Evolutionary conservation across 495 filamentous ascomycete species (phyloP).

Genomic region (Friedmanniomyces simplex): DNA sequence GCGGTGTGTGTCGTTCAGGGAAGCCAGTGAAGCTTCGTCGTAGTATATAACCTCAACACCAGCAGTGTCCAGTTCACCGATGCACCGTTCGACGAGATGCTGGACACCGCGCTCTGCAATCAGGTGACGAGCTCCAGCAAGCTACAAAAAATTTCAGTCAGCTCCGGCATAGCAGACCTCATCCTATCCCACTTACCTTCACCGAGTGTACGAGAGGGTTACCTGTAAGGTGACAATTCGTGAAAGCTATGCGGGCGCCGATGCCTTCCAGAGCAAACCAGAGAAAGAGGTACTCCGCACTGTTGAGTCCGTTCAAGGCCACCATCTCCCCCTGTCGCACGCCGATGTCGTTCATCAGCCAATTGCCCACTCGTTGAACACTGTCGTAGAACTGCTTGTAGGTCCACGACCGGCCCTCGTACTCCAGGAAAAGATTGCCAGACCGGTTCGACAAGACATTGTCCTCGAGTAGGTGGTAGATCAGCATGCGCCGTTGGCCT

Average conservation of each 20-base stretch:
- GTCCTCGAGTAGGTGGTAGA: constrained; percentile 71
- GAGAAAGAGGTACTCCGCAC: constrained; percentile 70
- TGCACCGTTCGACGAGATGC: constrained; percentile 10
- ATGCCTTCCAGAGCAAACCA: constrained; percentile 78
- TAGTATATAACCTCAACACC: constrained; percentile 5
- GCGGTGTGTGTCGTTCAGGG: constrained; percentile 10
- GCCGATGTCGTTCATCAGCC: constrained; percentile 59
- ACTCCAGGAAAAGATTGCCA: constrained; percentile 61
- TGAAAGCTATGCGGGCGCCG: constrained; percentile 73
- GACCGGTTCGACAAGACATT: constrained; percentile 46
- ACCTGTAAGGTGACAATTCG: constrained; percentile 83
- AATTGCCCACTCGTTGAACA: constrained; percentile 67
- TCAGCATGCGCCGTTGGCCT: constrained; percentile 48
- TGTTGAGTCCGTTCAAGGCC: constrained; percentile 82
- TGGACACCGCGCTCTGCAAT: constrained; percentile 9
- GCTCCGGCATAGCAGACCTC: background rate
- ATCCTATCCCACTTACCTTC: constrained; percentile 37
- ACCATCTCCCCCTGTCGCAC: constrained; percentile 72
- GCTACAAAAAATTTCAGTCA: background rate
- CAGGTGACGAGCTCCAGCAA: constrained; percentile 7
- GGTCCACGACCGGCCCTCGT: constrained; percentile 65
- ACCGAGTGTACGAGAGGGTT: constrained; percentile 72
- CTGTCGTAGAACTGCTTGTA: constrained; percentile 67
- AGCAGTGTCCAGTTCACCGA: background rate
- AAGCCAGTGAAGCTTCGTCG: constrained; percentile 8